Percentiles rank a stretch among this genome's conserved stretches.
phyloP scores from a whole-genome alignment of 768 basidiomycete species.

The Suillus luteus region DNA sequence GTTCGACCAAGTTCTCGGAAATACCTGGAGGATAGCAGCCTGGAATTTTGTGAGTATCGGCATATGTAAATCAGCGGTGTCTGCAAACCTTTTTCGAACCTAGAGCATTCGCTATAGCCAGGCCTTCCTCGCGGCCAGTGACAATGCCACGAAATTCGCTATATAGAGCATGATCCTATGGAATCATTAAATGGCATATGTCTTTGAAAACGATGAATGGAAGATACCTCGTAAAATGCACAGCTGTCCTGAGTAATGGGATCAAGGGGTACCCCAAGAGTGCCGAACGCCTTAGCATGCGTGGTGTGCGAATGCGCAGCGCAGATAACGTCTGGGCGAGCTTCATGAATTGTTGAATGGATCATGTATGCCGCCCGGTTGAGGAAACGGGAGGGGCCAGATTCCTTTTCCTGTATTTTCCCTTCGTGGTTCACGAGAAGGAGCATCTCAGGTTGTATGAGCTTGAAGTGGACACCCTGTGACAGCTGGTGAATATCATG shows the following conservation, averaged over 20 bases:
- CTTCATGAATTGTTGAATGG: constrained; percentile 36
- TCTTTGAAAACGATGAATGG: background rate
- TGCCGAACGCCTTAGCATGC: constrained; percentile 40
- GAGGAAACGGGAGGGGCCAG: constrained; percentile 34
- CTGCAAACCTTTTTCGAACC: constrained; percentile 27
- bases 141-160: constrained; percentile 38
- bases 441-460: constrained; percentile 46
- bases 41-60: background rate
- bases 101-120: constrained; percentile 31
- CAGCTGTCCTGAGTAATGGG: constrained; percentile 38
- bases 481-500: constrained; percentile 1
- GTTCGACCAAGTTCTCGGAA: background rate
- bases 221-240: constrained; percentile 33
- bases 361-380: constrained; percentile 43
- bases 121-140: constrained; percentile 33
- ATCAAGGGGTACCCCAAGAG: constrained; percentile 34
- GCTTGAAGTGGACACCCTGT: constrained; percentile 47
- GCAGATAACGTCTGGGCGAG: constrained; percentile 38
- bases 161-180: constrained; percentile 34
- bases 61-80: background rate
- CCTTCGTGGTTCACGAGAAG: constrained; percentile 46
- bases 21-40: constrained; percentile 28
- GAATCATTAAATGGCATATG: background rate
- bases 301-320: constrained; percentile 38
- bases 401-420: constrained; percentile 32